These are phyloP conservation scores for Termitomyces heimii DNA, from an alignment of 768 basidiomycete species.

Conservation along the genomic window DNA sequence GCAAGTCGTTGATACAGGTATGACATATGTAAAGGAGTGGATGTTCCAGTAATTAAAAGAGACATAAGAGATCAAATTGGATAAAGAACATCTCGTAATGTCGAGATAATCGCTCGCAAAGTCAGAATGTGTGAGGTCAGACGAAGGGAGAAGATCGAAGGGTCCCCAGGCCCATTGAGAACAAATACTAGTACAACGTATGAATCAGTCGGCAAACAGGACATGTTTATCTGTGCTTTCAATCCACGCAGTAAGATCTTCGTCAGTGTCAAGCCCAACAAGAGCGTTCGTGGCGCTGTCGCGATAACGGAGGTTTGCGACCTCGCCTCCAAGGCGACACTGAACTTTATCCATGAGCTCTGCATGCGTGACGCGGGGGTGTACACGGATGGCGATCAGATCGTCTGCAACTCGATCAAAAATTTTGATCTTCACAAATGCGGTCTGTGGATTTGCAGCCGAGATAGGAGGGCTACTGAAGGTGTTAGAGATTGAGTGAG, in stretches of 20 bases:
- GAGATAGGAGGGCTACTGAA: conserved; percentile 71
- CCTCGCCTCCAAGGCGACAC: conserved; percentile 71
- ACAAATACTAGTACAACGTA: background rate
- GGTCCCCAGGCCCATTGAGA: background rate
- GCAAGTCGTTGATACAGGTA: conserved; percentile 6
- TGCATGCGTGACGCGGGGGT: conserved; percentile 79
- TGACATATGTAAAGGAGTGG: background rate
- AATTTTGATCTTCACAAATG: conserved; percentile 98
- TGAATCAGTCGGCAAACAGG: conserved; percentile 64
- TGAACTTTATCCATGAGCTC: conserved; percentile 93
- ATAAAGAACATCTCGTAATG: conserved; percentile 11
- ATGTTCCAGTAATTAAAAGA: conserved; percentile 8
- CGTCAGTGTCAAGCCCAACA: conserved; percentile 57
- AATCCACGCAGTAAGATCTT: conserved; percentile 67
- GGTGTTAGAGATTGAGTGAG: conserved; percentile 51
- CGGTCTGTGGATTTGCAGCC: conserved; percentile 69
- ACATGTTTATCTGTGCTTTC: conserved; percentile 77
- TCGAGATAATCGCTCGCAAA: conserved; percentile 1
- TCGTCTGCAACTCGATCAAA: conserved; percentile 93
- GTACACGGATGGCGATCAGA: conserved; percentile 93
- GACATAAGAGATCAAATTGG: conserved; percentile 13
- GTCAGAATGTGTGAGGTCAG: background rate
- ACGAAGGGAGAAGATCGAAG: background rate
- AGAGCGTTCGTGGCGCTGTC: conserved; percentile 64
- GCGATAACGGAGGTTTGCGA: conserved; percentile 67